phyloP scores from a whole-genome alignment of 768 basidiomycete genomes.

The Tylopilus vinaceipallidus region DNA sequence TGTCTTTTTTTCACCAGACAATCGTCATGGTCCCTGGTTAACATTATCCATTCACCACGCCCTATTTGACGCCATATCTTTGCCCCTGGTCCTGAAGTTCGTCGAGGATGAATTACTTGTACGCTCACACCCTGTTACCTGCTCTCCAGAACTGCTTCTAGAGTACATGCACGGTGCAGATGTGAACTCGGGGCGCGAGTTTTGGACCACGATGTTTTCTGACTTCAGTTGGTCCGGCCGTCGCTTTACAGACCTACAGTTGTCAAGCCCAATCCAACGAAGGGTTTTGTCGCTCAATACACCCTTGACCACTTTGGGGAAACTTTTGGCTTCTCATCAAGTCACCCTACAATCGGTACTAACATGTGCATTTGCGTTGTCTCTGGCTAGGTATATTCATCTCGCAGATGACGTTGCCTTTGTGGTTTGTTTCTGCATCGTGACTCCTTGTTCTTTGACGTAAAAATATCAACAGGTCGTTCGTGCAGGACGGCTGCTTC shows the following conservation, averaged over 20 bases:
- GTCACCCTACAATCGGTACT: conserved; percentile 34
- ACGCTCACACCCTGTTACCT: conserved; percentile 6
- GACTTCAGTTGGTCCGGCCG: conserved; percentile 20
- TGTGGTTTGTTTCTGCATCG: conserved; percentile 24
- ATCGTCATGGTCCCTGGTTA: conserved; percentile 5
- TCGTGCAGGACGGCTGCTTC: conserved; percentile 30
- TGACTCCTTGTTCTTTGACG: background rate
- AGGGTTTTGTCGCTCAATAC: conserved; percentile 10
- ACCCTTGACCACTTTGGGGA: conserved; percentile 20
- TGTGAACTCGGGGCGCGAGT: conserved; percentile 12
- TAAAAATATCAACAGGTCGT: conserved; percentile 21
- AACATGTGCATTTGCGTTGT: conserved; percentile 27
- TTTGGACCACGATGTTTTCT: conserved; percentile 26
- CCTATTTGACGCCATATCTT: conserved; percentile 33
- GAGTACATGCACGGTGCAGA: conserved; percentile 21
- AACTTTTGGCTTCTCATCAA: conserved; percentile 19
- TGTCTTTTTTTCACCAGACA: conserved; percentile 6
- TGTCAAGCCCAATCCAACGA: conserved; percentile 9
- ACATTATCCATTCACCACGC: conserved; percentile 35
- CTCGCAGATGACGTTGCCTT: conserved; percentile 29
- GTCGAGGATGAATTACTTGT: conserved; percentile 23
- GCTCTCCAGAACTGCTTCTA: conserved; percentile 18
- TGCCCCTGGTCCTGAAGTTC: conserved; percentile 28
- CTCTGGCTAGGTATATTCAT: conserved; percentile 25
- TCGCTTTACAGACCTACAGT: conserved; percentile 1